Evolutionary conservation across 257 asterid species (phyloP), one percentile per base, ranked within the genome.

Genomic region (Ilex aquifolium): DNA sequence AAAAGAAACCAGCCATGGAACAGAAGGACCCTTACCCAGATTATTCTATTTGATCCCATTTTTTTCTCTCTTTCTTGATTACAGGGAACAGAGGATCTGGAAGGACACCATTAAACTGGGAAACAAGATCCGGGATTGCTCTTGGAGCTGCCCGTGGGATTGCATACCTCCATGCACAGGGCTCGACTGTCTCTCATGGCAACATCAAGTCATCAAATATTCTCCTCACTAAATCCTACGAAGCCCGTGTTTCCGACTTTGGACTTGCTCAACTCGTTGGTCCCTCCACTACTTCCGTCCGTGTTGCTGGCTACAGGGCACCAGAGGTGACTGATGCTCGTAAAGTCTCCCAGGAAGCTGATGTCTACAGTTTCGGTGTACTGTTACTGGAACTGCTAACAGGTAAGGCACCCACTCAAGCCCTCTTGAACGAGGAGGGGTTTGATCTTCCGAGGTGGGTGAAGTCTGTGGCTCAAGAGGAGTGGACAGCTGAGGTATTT

Each of bases 381-480:
- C 51, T 79, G 66, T 66, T 82, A 8, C 52, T 82, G 58, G 87
- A 82, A 61, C 71, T 82, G 31, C 64, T 82, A 36, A 82, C 87
- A 0, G 82, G 82, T 3, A 82, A 79, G 40, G 84, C 79, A 4
- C 84, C 87, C 1, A 69, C 82, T 21, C 84, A 73, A 44, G 60
- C 81, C 0, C 4, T 77, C 10, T n/a, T 66, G 63, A 75, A 66
- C 5, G 87, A 82, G 60, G 87, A 79, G 31, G 84, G 80, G 0
- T 69, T 78, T 15, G 80, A 82, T 61, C 80, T 82, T 9, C 79
- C 82, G 27, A 65, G 82, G 55, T 82, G 87, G 87, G 87, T 82
- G 4, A 77, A 82, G 32, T 82, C 87, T 0, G 72, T 82, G 6
- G 80, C 73, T 42, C 73, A 74, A 2, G 84, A 82, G 4, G 87